Evolutionary conservation across 1,139 yeast species (phyloP).

Genomic region (Scheffersomyces segobiensis): DNA sequence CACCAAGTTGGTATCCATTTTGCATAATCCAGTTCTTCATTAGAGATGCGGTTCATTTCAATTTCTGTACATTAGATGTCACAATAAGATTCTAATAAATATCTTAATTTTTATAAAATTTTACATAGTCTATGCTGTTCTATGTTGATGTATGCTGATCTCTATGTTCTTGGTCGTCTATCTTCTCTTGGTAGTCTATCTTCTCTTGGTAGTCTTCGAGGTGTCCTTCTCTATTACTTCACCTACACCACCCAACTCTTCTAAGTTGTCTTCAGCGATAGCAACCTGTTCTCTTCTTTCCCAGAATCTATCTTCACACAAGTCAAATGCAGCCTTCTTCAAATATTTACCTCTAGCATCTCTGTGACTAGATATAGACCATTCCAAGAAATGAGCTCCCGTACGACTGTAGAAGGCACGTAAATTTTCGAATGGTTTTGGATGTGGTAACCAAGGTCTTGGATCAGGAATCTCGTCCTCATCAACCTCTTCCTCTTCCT

Average conservation of each 20-base stretch:
- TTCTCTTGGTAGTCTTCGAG: constrained; percentile 41
- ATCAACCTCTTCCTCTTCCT: constrained; percentile 57
- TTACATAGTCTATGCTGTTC: not conserved
- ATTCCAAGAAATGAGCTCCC: constrained; percentile 82
- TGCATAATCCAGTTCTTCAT: constrained; percentile 49
- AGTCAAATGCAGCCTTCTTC: constrained; percentile 84
- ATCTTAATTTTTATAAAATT: not conserved
- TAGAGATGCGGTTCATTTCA: not conserved
- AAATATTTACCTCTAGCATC: constrained; percentile 90
- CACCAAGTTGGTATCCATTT: constrained; percentile 97
- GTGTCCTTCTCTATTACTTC: constrained; percentile 82
- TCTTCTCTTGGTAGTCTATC: constrained; percentile 21
- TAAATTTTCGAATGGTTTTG: constrained; percentile 87
- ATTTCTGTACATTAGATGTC: constrained; percentile 5
- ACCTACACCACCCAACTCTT: constrained; percentile 89
- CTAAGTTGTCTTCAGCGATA: constrained; percentile 82
- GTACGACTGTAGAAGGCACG: constrained; percentile 85
- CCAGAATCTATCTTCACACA: constrained; percentile 97
- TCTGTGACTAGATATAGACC: constrained; percentile 86
- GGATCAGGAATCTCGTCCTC: constrained; percentile 83
- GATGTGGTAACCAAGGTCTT: constrained; percentile 96
- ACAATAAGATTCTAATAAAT: not conserved
- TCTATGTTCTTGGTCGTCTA: not conserved
- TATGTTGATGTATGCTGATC: not conserved
- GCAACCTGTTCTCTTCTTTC: constrained; percentile 94